phyloP scores from a whole-genome alignment of 768 basidiomycete species.

The Clathrus columnatus region DNA sequence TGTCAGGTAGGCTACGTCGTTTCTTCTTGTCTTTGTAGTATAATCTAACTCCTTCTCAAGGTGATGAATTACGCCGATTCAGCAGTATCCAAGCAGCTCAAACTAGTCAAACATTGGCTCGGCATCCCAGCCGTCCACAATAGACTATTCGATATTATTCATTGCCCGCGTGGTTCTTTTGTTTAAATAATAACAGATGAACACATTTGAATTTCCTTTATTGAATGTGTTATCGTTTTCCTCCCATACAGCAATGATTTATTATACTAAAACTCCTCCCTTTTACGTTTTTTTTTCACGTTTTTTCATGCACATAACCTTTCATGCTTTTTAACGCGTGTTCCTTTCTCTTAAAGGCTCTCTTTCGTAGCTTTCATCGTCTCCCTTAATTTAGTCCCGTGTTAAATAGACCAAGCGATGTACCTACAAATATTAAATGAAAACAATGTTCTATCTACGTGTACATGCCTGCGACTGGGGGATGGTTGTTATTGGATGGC shows the following conservation, averaged over 20 bases:
- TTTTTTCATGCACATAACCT: neutral
- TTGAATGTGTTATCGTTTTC: neutral
- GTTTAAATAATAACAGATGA: neutral
- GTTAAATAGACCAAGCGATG: neutral
- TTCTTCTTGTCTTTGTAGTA: neutral
- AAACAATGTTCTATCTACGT: neutral
- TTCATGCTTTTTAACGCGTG: neutral
- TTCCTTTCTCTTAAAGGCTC: neutral
- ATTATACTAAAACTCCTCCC: neutral
- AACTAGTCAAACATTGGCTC: conserved; percentile 68
- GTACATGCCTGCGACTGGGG: neutral
- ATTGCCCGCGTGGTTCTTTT: neutral
- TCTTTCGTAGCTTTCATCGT: neutral
- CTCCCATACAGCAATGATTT: neutral
- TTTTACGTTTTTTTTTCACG: neutral
- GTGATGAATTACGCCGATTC: conserved; percentile 79
- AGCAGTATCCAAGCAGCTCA: conserved; percentile 76
- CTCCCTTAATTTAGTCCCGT: neutral
- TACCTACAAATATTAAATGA: neutral
- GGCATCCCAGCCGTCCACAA: conserved; percentile 60
- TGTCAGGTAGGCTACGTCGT: conserved; percentile 43
- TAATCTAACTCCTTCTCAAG: conserved; percentile 11
- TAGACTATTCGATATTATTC: conserved; percentile 1
- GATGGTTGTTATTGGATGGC: too few relatives aligned
- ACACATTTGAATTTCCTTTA: neutral